Evolutionary conservation across 805 yeast genomes (phyloP).

Genomic region (Schizosaccharomyces pombe): DNA sequence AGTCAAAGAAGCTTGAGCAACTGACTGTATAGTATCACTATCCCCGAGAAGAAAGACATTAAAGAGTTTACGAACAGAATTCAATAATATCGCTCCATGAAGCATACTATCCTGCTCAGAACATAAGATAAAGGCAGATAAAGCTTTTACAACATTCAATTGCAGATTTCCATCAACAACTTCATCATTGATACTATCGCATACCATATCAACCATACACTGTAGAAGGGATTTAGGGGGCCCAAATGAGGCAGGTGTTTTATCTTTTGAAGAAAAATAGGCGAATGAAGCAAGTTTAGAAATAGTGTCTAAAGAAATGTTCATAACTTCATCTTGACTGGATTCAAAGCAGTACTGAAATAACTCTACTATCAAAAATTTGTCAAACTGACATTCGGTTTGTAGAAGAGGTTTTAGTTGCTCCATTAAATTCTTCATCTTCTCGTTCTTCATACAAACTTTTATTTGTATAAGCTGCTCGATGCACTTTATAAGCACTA

Average conservation of each 20-base stretch:
- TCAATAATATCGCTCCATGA: constrained; percentile 71
- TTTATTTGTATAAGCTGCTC: not conserved
- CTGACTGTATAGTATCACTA: constrained; percentile 62
- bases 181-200: constrained; percentile 74
- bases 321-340: constrained; percentile 27
- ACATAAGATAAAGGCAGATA: constrained; percentile 71
- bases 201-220: constrained; percentile 54
- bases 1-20: constrained; percentile 85
- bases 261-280: constrained; percentile 18
- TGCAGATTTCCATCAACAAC: constrained; percentile 76
- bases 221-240: constrained; percentile 7
- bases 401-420: not conserved
- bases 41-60: constrained; percentile 71
- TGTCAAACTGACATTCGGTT: not conserved
- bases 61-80: constrained; percentile 81
- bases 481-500: not conserved
- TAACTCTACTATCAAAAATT: not conserved
- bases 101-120: constrained; percentile 42
- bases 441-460: not conserved
- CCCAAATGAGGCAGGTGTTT: not conserved
- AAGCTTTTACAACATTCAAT: constrained; percentile 75
- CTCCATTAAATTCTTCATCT: not conserved
- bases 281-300: constrained; percentile 78
- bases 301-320: constrained; percentile 59
- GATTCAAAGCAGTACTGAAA: not conserved